Conservation (phyloP, 345 rosid species). For the Acer yangbiense region DNA sequence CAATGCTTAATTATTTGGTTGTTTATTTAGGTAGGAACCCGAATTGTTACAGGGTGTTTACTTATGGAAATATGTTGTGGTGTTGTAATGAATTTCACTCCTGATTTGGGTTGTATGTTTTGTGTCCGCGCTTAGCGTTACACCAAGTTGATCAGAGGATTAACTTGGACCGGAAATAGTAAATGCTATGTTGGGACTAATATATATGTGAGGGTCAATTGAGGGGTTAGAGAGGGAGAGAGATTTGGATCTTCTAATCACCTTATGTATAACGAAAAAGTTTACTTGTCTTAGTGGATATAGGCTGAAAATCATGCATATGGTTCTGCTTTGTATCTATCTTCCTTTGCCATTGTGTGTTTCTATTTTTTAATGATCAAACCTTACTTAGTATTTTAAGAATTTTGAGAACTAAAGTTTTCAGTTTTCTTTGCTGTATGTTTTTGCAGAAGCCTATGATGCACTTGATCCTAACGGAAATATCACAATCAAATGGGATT, state of each 20-base stretch:
- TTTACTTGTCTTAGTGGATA: constrained; percentile 1
- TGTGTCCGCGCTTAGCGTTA: not conserved
- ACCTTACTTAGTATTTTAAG: constrained; percentile 3
- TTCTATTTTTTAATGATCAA: not conserved
- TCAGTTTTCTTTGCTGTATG: constrained; percentile 7
- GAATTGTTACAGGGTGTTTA: not conserved
- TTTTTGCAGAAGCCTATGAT: constrained; percentile 81
- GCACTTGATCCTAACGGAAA: constrained; percentile 89
- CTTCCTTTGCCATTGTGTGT: not conserved
- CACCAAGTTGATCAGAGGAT: not conserved
- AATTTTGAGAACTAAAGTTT: constrained; percentile 21
- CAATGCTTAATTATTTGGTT: not conserved
- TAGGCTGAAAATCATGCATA: not conserved
- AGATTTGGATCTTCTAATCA: not conserved
- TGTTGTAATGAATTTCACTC: not conserved
- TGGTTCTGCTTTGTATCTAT: constrained; percentile 9
- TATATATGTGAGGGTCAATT: not conserved
- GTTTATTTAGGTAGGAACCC: not conserved
- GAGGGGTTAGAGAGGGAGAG: not conserved
- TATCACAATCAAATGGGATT: constrained; percentile 95
- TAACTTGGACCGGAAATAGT: not conserved
- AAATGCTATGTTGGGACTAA: not conserved
- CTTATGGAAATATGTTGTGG: not conserved
- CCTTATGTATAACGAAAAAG: not conserved
- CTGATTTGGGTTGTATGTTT: not conserved